Base-by-base conservation (phyloP, 2,329 filamentous ascomycete genomes). In the Hymenoscyphus linearis region DNA sequence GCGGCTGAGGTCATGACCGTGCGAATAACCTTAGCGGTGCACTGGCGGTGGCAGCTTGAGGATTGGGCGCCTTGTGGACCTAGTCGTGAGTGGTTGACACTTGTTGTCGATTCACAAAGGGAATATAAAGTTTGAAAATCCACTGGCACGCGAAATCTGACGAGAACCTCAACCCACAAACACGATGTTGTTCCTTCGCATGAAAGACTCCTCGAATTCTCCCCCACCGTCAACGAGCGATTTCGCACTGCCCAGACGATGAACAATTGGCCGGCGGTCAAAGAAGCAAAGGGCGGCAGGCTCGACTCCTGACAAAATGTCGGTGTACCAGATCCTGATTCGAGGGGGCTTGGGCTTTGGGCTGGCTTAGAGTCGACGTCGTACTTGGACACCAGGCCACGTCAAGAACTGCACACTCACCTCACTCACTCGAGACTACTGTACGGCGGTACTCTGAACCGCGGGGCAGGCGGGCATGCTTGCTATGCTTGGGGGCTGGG, bases 261-360 rank as follows among this genome's bases (percentile, higher is more conserved):
- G 27, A 53, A n/a, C 16, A 53, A 53, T 27, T 53, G 22, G 56
- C 27, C 25, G 31, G 37, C 57, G 22, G 57, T 54, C 50, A 59
- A 50, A 59, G 37, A 34, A 52, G 57, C 34, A 22, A 35, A 26
- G 14, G n/a, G 22, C 26, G 35, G 34, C 53, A 55, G 18, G 22
- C 34, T 55, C 34, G 18, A 34, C 34, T 55, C 34, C 53, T 47
- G 55, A 54, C 60, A 61, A 61, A 61, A 61, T 61, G 60, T 61
- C 60, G 60, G 60, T 61, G 60, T 58, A 61, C 34, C 14, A 13
- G 18, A 16, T 56, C 58, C 53, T 60, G 58, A 60, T 60, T 60
- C 53, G 52, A 36, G 22, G n/a, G 40, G n/a, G 58, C 35, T 27
- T 27, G 36, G 44, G 44, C 40, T 47, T 47, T 47, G 50, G 50